phyloP scores from a whole-genome alignment of 78 protist species.

The Capsaspora owczarzaki region DNA sequence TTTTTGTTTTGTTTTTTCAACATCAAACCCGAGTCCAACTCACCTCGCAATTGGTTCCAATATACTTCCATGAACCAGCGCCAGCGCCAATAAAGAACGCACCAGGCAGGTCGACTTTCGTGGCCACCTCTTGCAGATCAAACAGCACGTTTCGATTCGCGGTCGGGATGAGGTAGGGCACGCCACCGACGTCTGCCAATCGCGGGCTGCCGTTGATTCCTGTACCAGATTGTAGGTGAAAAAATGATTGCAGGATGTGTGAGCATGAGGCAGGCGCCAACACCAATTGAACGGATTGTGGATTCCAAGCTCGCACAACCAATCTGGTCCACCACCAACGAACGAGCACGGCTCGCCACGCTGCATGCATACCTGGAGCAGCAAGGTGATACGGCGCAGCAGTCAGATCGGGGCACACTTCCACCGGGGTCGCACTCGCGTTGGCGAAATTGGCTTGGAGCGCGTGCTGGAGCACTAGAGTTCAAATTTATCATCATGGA shows the following conservation, averaged over 20 bases:
- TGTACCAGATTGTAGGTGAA: background rate
- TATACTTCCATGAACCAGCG: background rate
- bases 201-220: background rate
- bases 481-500: too few relatives aligned
- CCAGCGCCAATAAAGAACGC: constrained; percentile 19
- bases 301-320: too few relatives aligned
- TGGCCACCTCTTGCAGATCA: background rate
- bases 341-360: too few relatives aligned
- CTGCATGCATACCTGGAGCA: background rate
- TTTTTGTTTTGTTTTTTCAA: too few relatives aligned
- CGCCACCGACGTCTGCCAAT: constrained; percentile 14
- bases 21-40: too few relatives aligned
- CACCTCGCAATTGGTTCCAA: constrained; percentile 10
- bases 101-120: background rate
- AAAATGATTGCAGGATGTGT: too few relatives aligned
- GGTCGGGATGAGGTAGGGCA: background rate
- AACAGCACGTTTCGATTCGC: background rate
- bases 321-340: too few relatives aligned
- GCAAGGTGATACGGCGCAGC: background rate
- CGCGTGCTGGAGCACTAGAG: too few relatives aligned
- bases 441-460: too few relatives aligned
- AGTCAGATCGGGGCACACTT: constrained; percentile 2
- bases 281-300: too few relatives aligned
- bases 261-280: too few relatives aligned
- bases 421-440: too few relatives aligned